phyloP scores from a whole-genome alignment of 225 moss, liverwort and hornwort genomes.

The Antitrichia curtipendula region DNA sequence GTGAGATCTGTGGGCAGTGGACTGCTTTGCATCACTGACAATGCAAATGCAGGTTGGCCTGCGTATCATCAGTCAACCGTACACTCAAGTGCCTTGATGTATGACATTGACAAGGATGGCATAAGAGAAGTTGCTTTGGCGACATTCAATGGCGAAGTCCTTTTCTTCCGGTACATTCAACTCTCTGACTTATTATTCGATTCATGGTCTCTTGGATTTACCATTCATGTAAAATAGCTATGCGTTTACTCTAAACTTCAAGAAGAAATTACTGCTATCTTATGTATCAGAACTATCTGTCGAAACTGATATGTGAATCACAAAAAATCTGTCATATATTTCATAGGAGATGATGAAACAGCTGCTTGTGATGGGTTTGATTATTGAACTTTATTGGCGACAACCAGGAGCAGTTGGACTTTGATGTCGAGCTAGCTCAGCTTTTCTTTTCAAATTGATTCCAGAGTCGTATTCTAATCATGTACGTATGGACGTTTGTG shows the following conservation, averaged over 20 bases:
- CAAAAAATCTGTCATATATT: background rate
- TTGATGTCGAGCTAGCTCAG: background rate
- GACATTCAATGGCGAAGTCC: constrained; percentile 91
- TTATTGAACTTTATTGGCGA: background rate
- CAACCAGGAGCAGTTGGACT: background rate
- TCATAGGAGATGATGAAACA: background rate
- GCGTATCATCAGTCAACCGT: constrained; percentile 86
- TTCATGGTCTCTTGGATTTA: background rate
- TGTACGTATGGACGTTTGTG: background rate
- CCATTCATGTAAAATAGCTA: background rate
- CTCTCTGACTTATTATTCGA: background rate
- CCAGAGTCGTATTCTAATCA: background rate
- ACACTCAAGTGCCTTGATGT: constrained; percentile 82
- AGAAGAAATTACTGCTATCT: background rate
- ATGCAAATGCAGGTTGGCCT: constrained; percentile 67
- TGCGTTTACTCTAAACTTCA: background rate
- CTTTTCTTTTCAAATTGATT: background rate
- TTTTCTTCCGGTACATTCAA: constrained; percentile 61
- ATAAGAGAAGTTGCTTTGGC: constrained; percentile 79
- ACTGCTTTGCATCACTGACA: background rate
- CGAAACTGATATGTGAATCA: background rate
- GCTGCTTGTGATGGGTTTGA: background rate
- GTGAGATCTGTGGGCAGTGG: background rate
- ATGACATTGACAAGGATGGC: constrained; percentile 98
- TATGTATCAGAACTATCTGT: background rate